phyloP scores from a whole-genome alignment of 108 stramenopile genomes.

The Seminavis robusta region DNA sequence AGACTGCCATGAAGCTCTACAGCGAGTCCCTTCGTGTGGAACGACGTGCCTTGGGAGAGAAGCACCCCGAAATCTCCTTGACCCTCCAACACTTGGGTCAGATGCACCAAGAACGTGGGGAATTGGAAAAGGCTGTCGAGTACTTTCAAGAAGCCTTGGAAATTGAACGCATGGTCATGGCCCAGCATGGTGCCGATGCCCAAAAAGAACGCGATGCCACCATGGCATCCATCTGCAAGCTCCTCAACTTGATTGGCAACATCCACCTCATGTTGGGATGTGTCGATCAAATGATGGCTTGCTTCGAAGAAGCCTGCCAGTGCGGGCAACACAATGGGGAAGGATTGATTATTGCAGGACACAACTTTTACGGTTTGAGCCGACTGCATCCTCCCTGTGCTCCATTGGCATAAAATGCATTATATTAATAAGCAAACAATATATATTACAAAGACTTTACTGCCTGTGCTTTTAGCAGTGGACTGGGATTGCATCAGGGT shows the following conservation, averaged over 20 bases:
- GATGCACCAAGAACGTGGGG: slow-evolving; percentile 46
- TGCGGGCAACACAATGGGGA: background rate
- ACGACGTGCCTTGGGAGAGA: slow-evolving; percentile 29
- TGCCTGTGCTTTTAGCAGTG: too few species aligned
- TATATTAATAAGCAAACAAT: too few species aligned
- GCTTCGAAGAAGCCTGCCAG: slow-evolving; percentile 57
- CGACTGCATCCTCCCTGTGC: slow-evolving; percentile 46
- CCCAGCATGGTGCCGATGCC: too few species aligned
- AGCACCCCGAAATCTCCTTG: slow-evolving; percentile 44
- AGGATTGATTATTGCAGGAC: slow-evolving; percentile 43
- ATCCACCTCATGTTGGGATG: slow-evolving; percentile 44
- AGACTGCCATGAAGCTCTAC: slow-evolving; percentile 41
- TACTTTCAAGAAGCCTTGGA: slow-evolving; percentile 51
- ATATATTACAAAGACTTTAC: too few species aligned
- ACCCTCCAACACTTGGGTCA: slow-evolving; percentile 58
- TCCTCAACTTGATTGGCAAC: slow-evolving; percentile 60
- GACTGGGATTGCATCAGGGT: too few species aligned
- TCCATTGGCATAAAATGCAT: slow-evolving; percentile 39
- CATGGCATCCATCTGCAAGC: slow-evolving; percentile 27
- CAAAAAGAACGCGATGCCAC: slow-evolving; percentile 11
- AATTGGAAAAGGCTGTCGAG: slow-evolving; percentile 39
- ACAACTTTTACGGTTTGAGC: slow-evolving; percentile 48
- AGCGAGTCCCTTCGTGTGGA: slow-evolving; percentile 61
- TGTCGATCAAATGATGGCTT: slow-evolving; percentile 51
- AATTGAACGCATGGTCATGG: too few species aligned